These are phyloP conservation scores for Bothriochloa decipiens DNA, from an alignment of 176 grass and related monocot genomes.

Conservation along the genomic window DNA sequence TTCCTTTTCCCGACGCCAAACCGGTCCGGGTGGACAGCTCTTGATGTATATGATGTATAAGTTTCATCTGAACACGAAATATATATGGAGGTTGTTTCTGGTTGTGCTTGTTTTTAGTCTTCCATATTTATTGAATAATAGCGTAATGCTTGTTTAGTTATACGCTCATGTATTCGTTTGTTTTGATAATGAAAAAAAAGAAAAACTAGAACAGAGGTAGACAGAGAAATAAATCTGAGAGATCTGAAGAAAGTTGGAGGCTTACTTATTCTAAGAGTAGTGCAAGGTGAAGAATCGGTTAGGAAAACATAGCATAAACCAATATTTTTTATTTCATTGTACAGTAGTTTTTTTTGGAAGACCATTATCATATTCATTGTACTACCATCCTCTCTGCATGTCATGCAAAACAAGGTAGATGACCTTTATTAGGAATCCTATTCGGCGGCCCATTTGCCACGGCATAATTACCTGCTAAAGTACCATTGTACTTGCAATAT, in stretches of 20 bases:
- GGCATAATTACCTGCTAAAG: no score
- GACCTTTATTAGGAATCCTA: neutral
- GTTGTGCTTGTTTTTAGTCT: neutral
- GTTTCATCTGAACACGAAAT: neutral
- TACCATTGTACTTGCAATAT: no score
- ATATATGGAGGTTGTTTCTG: neutral
- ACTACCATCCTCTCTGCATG: neutral
- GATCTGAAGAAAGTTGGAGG: neutral
- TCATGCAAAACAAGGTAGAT: neutral
- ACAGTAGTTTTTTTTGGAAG: neutral
- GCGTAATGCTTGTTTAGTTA: neutral
- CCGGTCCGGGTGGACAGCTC: neutral
- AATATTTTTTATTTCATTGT: neutral
- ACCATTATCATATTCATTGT: neutral
- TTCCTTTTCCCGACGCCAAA: no score
- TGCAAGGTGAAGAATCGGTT: neutral
- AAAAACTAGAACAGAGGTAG: neutral
- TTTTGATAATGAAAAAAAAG: neutral
- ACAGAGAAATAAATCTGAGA: neutral
- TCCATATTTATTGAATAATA: neutral
- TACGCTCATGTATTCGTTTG: neutral
- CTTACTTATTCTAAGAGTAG: neutral
- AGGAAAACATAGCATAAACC: neutral
- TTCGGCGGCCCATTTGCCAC: neutral
- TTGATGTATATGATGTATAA: slow-evolving; percentile 29